Base-by-base conservation (phyloP, 441 rosid genomes). In the Pelargonium australe region DNA sequence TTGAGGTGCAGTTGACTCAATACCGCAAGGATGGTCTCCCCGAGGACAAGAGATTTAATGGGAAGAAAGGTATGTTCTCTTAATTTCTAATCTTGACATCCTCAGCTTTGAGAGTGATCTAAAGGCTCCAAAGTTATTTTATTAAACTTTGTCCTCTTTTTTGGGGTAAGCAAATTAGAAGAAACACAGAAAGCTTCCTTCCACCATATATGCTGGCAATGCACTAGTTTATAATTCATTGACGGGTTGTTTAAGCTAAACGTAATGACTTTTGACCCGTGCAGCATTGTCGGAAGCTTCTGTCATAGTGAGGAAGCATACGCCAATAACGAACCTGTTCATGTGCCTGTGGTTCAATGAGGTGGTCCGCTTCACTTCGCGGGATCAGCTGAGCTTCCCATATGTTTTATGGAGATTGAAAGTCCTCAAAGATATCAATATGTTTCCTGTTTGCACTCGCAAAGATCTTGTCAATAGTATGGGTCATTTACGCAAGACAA, bases 261-360 rank as follows among this genome's bases (percentile, higher is more conserved):
- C 43, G 5, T 53, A 1, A 12, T 4, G 2, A 5, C 23, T 68
- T n/a, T 53, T 64, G 41, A 40, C 63, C 8, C 68, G 19, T 80
- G 83, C 90, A 95, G 98, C 98, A 73, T 78, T 95, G 44, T 81
- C 82, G 49, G 99, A 95, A 82, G 98, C 98, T 14, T 95, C 97
- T 1, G 86, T 95, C 67, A 95, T 92, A 34, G 95, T 87, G 79
- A 85, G 98, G 85, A 83, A 95, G 85, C 97, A 95, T 74, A 79
- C 92, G 3, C 87, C 91, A 14, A 12, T 89, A 67, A 85, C 85
- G 13, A 86, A 95, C 73, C 74, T 92, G 57, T 85, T 95, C 41
- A 92, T 87, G 99, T 95, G 99, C 87, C 87, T 92, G 31, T 95
- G 99, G 99, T 95, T 95, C 78, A 90, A 95, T 51, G 99, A 95